Evolutionary conservation across 1,284 basidiomycete genomes (phyloP), one percentile per base, ranked within the genome.

Genomic region (Rhodotorula glutinis): DNA sequence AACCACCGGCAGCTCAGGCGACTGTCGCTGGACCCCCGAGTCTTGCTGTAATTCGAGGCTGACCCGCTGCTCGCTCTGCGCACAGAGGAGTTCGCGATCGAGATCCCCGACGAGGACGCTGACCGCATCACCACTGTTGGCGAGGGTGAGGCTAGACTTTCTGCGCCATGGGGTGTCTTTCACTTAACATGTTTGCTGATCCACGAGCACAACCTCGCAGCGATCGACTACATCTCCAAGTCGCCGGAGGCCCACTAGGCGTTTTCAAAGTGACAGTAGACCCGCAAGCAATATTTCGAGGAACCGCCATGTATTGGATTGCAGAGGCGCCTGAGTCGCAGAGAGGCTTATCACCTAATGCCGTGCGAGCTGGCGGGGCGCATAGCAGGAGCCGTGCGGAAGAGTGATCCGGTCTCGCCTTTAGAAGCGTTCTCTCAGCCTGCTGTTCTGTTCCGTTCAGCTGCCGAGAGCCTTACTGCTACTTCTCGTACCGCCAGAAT

Each of bases 31-130:
- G n/a, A n/a, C n/a, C n/a, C n/a, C n/a, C n/a, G n/a, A n/a, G n/a
- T n/a, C n/a, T n/a, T n/a, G n/a, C n/a, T 29, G 21, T 8, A 1
- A 23, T 13, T 3, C 33, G 27, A 5, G 14, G 10, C 62, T 56
- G 33, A 60, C 47, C 8, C 33, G 33, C 30, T n/a, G 2, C 44
- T 33, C 19, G 40, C 33, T 5, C 11, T 11, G 33, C 33, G 4
- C 25, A 33, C 62, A 70, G 95, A 98, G 87, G 95, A 92, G 79
- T 84, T 84, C 74, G 78, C 78, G 61, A 80, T 92, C 76, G 91
- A 95, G 80, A 99, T 99, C 78, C 95, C 96, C 57, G 96, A 99
- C 78, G 88, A 87, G 66, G 96, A 98, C 81, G 96, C 95, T n/a
- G 96, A 98, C 80, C 89, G 89, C 78, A 99, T 99, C 80, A 89